Conservation (phyloP, 208 protist species). For the Leishmania tarentolae region DNA sequence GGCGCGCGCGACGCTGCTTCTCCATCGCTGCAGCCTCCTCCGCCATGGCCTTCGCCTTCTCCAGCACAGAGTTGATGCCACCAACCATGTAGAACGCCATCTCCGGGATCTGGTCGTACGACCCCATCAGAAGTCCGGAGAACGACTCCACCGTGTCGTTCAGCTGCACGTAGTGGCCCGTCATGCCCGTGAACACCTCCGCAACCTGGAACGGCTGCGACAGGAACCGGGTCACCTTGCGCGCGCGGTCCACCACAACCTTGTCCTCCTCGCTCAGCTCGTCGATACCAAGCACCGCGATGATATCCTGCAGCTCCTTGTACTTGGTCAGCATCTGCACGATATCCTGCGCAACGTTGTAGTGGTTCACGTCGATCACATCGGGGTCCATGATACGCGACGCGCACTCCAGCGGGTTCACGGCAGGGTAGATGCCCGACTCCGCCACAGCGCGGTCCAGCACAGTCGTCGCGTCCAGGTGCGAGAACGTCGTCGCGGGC, state of each 20-base stretch:
- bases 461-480: constrained; percentile 98
- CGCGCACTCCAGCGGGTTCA: constrained; percentile 98
- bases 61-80: constrained; percentile 91
- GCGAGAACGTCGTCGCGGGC: constrained; percentile 98
- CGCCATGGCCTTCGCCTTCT: constrained; percentile 93
- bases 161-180: constrained; percentile 95
- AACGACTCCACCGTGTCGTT: constrained; percentile 95
- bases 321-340: constrained; percentile 98
- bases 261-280: constrained; percentile 99
- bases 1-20: constrained; percentile 57
- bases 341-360: constrained; percentile 95
- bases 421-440: constrained; percentile 98
- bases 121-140: constrained; percentile 92
- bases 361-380: constrained; percentile 97
- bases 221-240: constrained; percentile 93
- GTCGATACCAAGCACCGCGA: constrained; percentile 99
- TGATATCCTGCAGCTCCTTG: constrained; percentile 99
- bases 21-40: constrained; percentile 76
- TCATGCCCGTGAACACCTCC: constrained; percentile 97
- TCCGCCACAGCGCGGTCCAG: constrained; percentile 97
- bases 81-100: constrained; percentile 99
- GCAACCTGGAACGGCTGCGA: constrained; percentile 98
- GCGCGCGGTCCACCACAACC: constrained; percentile 95
- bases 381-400: constrained; percentile 97
- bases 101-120: constrained; percentile 97